Evolutionary conservation across 2,329 filamentous ascomycete genomes (phyloP).

Genomic region (Trichothecium sympodiale): DNA sequence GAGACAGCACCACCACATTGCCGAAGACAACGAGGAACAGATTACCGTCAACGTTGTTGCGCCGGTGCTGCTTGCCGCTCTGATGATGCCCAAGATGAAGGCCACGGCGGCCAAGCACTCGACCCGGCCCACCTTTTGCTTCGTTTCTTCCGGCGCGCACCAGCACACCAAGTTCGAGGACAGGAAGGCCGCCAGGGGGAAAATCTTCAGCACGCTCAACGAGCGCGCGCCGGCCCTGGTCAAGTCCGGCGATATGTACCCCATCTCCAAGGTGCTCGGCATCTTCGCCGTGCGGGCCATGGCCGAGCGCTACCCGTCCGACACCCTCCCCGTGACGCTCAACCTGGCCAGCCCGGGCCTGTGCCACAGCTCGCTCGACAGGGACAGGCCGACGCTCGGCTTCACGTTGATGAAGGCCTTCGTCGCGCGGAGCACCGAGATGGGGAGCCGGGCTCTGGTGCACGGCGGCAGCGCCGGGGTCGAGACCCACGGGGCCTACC

Average conservation of each 20-base stretch:
- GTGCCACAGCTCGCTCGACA: constrained; percentile 34
- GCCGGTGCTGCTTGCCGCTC: constrained; percentile 36
- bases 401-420: constrained; percentile 16
- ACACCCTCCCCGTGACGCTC: constrained; percentile 26
- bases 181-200: constrained; percentile 12
- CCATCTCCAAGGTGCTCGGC: constrained; percentile 19
- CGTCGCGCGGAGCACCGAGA: constrained; percentile 32
- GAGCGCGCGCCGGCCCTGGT: too few relatives aligned
- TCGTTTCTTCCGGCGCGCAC: constrained; percentile 17
- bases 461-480: constrained; percentile 22
- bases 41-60: constrained; percentile 43
- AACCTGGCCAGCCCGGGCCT: constrained; percentile 42
- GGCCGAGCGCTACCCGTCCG: constrained; percentile 6
- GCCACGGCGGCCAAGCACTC: constrained; percentile 17
- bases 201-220: constrained; percentile 19
- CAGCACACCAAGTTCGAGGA: constrained; percentile 15
- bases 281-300: constrained; percentile 14
- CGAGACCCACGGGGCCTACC: constrained; percentile 34
- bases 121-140: constrained; percentile 13
- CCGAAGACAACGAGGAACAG: constrained; percentile 34
- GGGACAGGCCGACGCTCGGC: constrained; percentile 16
- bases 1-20: constrained; percentile 16
- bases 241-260: constrained; percentile 11
- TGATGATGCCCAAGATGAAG: constrained; percentile 40
- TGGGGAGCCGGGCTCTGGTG: constrained; percentile 33